Evolutionary conservation across 768 basidiomycete species (phyloP).

Genomic region (Boletus rufocinnamomeus): DNA sequence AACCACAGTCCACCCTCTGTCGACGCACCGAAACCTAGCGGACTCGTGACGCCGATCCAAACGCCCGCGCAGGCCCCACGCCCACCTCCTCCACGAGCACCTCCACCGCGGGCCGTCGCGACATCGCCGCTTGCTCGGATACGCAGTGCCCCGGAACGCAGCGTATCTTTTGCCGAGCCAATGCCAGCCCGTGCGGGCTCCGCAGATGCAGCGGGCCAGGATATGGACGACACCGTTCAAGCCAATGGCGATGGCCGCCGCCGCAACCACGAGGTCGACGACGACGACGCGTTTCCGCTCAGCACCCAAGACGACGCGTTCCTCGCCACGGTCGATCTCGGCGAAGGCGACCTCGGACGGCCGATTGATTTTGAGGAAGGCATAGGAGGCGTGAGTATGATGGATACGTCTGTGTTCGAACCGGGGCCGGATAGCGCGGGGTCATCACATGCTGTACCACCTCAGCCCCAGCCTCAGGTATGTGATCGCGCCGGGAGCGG

Average conservation of each 20-base stretch:
- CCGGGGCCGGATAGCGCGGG: neutral
- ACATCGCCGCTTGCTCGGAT: slow-evolving; percentile 18
- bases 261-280: slow-evolving; percentile 17
- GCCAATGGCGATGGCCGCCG: slow-evolving; percentile 30
- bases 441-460: neutral
- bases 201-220: slow-evolving; percentile 3
- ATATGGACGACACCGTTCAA: neutral
- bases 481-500: slow-evolving; percentile 4
- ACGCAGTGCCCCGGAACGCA: slow-evolving; percentile 14
- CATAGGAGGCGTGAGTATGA: slow-evolving; percentile 15
- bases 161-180: slow-evolving; percentile 12
- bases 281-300: slow-evolving; percentile 47
- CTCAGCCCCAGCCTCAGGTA: slow-evolving; percentile 9
- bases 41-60: slow-evolving; percentile 38
- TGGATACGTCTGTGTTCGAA: slow-evolving; percentile 11
- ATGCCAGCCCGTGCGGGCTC: neutral
- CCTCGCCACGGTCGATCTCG: slow-evolving; percentile 56
- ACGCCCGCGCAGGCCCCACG: slow-evolving; percentile 37
- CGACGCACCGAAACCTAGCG: slow-evolving; percentile 10
- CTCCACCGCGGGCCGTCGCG: slow-evolving; percentile 5
- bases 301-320: slow-evolving; percentile 70
- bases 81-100: slow-evolving; percentile 18
- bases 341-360: slow-evolving; percentile 42
- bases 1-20: neutral
- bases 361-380: slow-evolving; percentile 46